A percentile compares a stretch with the other conserved stretches of the same genome.
phyloP scores from a whole-genome alignment of 2,329 filamentous ascomycete genomes.

The Fragosphaeria purpurea region DNA sequence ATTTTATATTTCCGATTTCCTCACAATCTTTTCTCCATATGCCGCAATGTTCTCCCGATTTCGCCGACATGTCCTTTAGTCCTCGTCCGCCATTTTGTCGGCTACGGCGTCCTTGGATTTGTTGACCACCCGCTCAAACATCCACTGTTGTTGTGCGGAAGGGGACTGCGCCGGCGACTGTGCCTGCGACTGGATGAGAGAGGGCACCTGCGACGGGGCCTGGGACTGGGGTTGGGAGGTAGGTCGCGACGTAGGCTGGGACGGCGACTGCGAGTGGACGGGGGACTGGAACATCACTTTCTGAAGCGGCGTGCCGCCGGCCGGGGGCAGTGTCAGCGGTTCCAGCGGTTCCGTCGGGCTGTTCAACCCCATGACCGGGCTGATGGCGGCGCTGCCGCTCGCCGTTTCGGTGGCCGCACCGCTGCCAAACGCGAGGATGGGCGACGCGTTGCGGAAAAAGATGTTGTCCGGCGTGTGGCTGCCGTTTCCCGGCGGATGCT shows the following conservation, averaged over 20 bases:
- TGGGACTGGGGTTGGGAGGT: slow-evolving; percentile 2
- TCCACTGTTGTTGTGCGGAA: slow-evolving; percentile 17
- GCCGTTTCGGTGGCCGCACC: slow-evolving; percentile 47
- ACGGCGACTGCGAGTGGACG: background rate
- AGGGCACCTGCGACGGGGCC: slow-evolving; percentile 6
- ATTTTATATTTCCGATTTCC: too few species aligned
- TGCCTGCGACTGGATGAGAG: slow-evolving; percentile 5
- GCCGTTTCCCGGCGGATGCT: slow-evolving; percentile 18
- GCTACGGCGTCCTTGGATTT: slow-evolving; percentile 39
- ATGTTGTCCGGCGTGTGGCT: slow-evolving; percentile 12
- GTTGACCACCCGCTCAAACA: slow-evolving; percentile 40
- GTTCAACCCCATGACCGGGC: slow-evolving; percentile 39
- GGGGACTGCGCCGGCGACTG: slow-evolving; percentile 4
- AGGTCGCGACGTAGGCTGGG: background rate
- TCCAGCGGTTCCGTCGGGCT: slow-evolving; percentile 34
- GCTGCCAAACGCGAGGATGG: slow-evolving; percentile 70
- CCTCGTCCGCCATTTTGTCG: slow-evolving; percentile 43
- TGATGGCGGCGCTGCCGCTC: slow-evolving; percentile 29
- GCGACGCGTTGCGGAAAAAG: slow-evolving; percentile 55
- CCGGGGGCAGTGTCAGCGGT: slow-evolving; percentile 11
- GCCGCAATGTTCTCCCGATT: background rate
- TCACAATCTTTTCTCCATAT: too few species aligned
- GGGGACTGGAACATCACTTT: background rate
- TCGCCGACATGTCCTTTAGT: slow-evolving; percentile 18
- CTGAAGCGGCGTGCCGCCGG: background rate